These are phyloP conservation scores for Syncephalastrum contaminatum DNA, from an alignment of 371 early-diverging fungal genomes.

Conservation along the genomic window DNA sequence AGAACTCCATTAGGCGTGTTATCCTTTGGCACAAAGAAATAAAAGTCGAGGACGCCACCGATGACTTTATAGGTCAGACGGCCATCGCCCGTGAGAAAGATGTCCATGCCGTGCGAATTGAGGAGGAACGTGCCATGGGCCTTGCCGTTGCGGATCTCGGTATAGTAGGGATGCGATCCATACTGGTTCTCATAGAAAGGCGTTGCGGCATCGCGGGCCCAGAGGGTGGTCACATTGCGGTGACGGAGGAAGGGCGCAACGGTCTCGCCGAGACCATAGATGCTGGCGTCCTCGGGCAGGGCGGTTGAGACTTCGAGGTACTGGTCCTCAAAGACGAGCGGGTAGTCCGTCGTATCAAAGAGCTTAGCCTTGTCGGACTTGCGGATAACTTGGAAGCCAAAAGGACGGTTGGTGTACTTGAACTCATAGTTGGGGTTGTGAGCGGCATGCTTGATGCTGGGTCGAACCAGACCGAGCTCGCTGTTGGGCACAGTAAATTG, in stretches of 20 bases:
- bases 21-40: constrained; percentile 58
- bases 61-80: constrained; percentile 57
- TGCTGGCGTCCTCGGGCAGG: constrained; percentile 55
- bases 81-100: constrained; percentile 41
- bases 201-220: constrained; percentile 58
- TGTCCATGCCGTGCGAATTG: constrained; percentile 77
- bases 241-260: constrained; percentile 40
- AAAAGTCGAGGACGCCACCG: constrained; percentile 67
- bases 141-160: constrained; percentile 60
- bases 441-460: constrained; percentile 11
- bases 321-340: constrained; percentile 67
- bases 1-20: constrained; percentile 54
- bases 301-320: constrained; percentile 63
- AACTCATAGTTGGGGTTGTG: constrained; percentile 41
- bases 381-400: constrained; percentile 60
- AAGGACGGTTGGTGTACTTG: constrained; percentile 45
- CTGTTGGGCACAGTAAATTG: constrained; percentile 58
- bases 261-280: constrained; percentile 73
- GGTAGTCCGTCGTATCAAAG: constrained; percentile 60
- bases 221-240: constrained; percentile 40
- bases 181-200: constrained; percentile 61
- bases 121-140: constrained; percentile 61
- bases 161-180: constrained; percentile 71
- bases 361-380: constrained; percentile 44
- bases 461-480: constrained; percentile 36